Base-by-base conservation (phyloP, 177 flowering plant genomes). In the Vitis hybrid region DNA sequence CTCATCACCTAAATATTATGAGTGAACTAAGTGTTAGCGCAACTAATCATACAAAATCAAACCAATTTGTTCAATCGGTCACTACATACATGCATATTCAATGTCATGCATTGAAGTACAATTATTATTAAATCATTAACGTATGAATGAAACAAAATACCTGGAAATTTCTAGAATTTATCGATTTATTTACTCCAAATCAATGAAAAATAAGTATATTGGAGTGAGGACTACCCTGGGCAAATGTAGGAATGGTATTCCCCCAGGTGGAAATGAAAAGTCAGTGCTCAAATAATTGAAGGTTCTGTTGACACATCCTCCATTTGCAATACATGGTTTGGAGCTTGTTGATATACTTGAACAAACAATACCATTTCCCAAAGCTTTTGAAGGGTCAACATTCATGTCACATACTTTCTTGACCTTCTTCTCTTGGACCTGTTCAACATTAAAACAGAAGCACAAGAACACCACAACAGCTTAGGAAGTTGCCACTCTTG, bases 341-440 rank as follows among this genome's bases (percentile, higher is more conserved):
- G 84, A 59, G 79, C 79, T 85, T 59, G 77, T 70, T 52, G 90
- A 78, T 58, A 65, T 76, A 78, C 88, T 89, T 67, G 94, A 80
- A 69, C 85, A 80, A 68, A 90, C 83, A 79, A 84, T 78, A 48
- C 91, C 93, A 84, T 91, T 92, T 80, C 86, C 89, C 15, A 75
- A 74, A 70, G 81, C 77, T 83, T 84, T 86, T 30, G 86, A 75
- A 61, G 88, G 84, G 71, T 91, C 95, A 58, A 91, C 57, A 81
- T 95, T 95, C 95, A 93, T 88, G 2, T 87, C 93, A 77, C 86
- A 78, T 58, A 95, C 71, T 79, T 89, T 91, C 82, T 91, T 95
- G 65, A 93, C 81, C 86, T 93, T 95, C 81, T 93, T 95, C 76
- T 95, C 99, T 84, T 93, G 99, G 65, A 95, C 58, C 61, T 58